Base-by-base conservation (phyloP, 73 alveolate species). In the Durusdinium trenchii region DNA sequence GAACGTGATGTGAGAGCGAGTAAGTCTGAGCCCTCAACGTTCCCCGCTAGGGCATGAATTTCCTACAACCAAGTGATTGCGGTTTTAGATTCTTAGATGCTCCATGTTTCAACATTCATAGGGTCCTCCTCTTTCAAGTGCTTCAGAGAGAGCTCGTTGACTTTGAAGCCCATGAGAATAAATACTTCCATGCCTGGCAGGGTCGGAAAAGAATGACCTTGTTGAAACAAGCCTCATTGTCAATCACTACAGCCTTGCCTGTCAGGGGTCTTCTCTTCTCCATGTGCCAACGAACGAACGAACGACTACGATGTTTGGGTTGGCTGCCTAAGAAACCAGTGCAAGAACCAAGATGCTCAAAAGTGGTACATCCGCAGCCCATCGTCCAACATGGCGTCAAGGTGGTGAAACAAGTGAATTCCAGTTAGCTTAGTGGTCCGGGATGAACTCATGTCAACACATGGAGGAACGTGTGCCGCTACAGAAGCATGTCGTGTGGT, bases 121-220 rank as follows among this genome's bases (percentile, higher is more conserved):
- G n/a, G 16, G 95, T 86, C 82, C 61, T 54, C 67, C 61, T 86
- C 95, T 38, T 18, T 38, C 43, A 86, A 12, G 61, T 60, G 81
- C 38, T 38, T 6, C 62, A 86, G 45, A 3, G 79, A 36, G 20
- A 57, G 95, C 50, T 42, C 36, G 30, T 54, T 54, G 60, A 84
- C 45, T 23, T 76, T 76, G 47, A 84, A 84, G 3, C 79, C 76
- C 78, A 51, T 50, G 57, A 50, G 16, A 28, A 84, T 51, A 26
- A 84, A 36, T n/a, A 52, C 54, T 57, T 84, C 94, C 79, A 52
- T 6, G 54, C 94, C 94, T 84, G 38, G 51, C 45, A 28, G 46
- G 35, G 42, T 18, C 69, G 23, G 23, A 57, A 12, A 57, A 57
- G 23, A 57, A 57, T 57, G 69, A 23, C 69, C 12, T 57, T 57